Evolutionary conservation across 768 basidiomycete genomes (phyloP), one percentile per base, ranked within the genome.

Genomic region (Podaxis mareebaensis): DNA sequence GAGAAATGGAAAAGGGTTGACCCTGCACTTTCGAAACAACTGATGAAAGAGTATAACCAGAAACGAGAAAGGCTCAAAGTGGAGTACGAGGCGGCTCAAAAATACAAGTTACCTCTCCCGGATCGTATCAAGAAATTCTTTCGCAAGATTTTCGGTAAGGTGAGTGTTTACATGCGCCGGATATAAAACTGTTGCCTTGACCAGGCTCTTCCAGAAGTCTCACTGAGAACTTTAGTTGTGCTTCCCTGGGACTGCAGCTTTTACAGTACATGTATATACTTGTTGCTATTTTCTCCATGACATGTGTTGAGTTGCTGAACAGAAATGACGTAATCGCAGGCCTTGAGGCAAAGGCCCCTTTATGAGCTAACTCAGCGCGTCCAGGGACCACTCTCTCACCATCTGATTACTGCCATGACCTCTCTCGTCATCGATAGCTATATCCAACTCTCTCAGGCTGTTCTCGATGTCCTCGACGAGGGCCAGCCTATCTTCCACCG

Each of bases 341-440:
- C 33, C 59, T 60, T 38, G 26, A 57, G 40, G 24, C 40, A 33
- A n/a, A 44, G 10, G 22, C 20, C 55, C 20, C 36, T 44, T 58
- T 46, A 28, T 58, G 30, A 36, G 53, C 28, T 12, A 46, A 28
- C 33, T 8, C 54, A 56, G 22, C 12, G 38, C 39, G 36, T 13
- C 38, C 49, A 57, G 49, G 20, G 10, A 7, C 36, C 17, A n/a
- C 24, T 15, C 44, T 46, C 48, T 46, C 59, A 33, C 39, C 36
- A 39, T 17, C 48, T 51, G 33, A 60, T 52, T 15, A 39, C 59
- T 10, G 46, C 40, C 53, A 62, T 62, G 61, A 33, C 61, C 30
- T 62, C 61, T 15, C 61, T 62, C 40, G 53, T 62, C 44, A 62
- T 62, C 53, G 61, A 62, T 49, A 55, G 61, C 40, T 62, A 55